Percentiles rank a stretch among this genome's conserved stretches.
phyloP scores from a whole-genome alignment of 2,329 filamentous ascomycete genomes.

The Hansfordia pulvinata region DNA sequence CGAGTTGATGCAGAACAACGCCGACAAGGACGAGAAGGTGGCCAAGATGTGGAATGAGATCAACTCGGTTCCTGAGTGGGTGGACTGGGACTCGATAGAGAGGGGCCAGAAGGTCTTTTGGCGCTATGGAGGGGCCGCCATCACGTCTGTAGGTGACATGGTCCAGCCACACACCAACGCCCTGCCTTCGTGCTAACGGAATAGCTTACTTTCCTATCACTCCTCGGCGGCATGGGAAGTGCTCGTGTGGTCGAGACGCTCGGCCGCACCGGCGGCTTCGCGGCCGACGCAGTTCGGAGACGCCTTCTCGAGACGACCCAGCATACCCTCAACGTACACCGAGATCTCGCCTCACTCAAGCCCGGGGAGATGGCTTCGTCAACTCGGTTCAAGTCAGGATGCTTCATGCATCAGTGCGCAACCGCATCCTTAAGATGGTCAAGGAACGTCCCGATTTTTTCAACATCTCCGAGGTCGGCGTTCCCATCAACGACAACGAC shows the following conservation, averaged over 20 bases:
- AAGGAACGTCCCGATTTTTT: slow-evolving; percentile 47
- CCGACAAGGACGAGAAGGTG: slow-evolving; percentile 37
- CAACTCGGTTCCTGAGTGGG: slow-evolving; percentile 57
- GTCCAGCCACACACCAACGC: neutral
- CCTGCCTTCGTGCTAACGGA: too few relatives aligned
- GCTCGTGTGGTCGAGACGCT: slow-evolving; percentile 61
- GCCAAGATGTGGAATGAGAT: slow-evolving; percentile 50
- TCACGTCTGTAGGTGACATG: slow-evolving; percentile 35
- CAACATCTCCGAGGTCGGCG: slow-evolving; percentile 39
- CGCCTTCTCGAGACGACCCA: slow-evolving; percentile 59
- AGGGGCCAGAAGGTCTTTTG: slow-evolving; percentile 69
- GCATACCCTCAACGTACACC: slow-evolving; percentile 59
- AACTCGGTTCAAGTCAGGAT: slow-evolving; percentile 56
- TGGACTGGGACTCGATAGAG: slow-evolving; percentile 63
- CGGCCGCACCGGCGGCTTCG: slow-evolving; percentile 61
- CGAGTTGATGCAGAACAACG: slow-evolving; percentile 44
- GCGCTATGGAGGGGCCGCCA: slow-evolving; percentile 54
- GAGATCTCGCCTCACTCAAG: slow-evolving; percentile 48
- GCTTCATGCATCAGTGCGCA: slow-evolving; percentile 53
- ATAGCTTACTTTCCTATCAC: slow-evolving; percentile 45
- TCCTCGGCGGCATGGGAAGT: slow-evolving; percentile 57
- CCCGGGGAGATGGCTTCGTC: slow-evolving; percentile 54
- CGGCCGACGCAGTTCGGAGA: slow-evolving; percentile 49
- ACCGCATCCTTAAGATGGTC: slow-evolving; percentile 47
- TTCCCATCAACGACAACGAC: slow-evolving; percentile 67